Conservation (phyloP, 495 filamentous ascomycete species). For the Aspergillus conjunctus region DNA sequence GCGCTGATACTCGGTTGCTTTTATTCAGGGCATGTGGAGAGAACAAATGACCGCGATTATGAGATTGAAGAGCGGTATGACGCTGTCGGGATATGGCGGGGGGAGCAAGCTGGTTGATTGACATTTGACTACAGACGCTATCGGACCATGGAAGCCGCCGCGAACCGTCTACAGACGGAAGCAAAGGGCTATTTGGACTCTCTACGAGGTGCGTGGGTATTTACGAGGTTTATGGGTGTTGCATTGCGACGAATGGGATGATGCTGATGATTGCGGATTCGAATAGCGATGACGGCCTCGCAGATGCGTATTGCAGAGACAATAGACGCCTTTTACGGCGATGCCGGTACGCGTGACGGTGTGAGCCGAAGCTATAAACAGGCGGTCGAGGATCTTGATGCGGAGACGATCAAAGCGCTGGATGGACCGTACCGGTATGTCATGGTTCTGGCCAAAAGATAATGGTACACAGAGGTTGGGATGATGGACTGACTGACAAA, state of each 20-base stretch:
- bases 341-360: conserved; percentile 90
- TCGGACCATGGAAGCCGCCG: conserved; percentile 93
- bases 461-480: neutral
- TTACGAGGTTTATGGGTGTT: neutral
- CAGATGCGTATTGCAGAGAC: conserved; percentile 99
- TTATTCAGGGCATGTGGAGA: conserved; percentile 83
- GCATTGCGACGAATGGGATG: neutral
- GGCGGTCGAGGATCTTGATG: conserved; percentile 94
- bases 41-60: conserved; percentile 97
- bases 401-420: conserved; percentile 96
- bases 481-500: neutral
- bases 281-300: conserved; percentile 92
- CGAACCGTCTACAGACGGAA: conserved; percentile 90
- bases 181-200: conserved; percentile 97
- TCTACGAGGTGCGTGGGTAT: conserved; percentile 66
- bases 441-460: neutral
- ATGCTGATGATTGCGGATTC: conserved; percentile 16
- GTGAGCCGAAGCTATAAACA: conserved; percentile 97
- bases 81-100: neutral
- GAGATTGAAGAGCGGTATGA: conserved; percentile 91
- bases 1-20: conserved; percentile 21
- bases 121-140: conserved; percentile 64
- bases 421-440: conserved; percentile 91
- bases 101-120: conserved; percentile 17
- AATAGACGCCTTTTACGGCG: conserved; percentile 98